Evolutionary conservation across 2,329 filamentous ascomycete genomes (phyloP).

Genomic region (Tolypocladium capitatum): DNA sequence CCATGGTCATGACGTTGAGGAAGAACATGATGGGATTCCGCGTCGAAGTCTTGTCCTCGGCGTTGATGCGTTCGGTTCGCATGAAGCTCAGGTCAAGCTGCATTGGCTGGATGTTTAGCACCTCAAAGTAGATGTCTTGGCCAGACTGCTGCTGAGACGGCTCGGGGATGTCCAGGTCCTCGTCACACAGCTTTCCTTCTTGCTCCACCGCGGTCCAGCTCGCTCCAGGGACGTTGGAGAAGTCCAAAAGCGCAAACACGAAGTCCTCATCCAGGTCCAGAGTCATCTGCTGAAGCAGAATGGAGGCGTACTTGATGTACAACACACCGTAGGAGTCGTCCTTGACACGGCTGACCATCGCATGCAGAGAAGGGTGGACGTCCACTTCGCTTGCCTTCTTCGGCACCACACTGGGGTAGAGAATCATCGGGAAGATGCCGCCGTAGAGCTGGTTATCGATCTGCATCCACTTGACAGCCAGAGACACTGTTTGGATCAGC

Average conservation of each 20-base stretch:
- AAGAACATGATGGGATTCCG: conserved; percentile 97
- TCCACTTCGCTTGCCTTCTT: conserved; percentile 96
- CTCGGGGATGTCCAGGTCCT: conserved; percentile 81
- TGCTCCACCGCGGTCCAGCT: conserved; percentile 58
- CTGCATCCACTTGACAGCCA: conserved; percentile 96
- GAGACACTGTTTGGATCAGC: conserved; percentile 79
- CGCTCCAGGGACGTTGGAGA: conserved; percentile 81
- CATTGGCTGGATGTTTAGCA: conserved; percentile 95
- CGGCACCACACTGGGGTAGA: conserved; percentile 94
- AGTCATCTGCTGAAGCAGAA: conserved; percentile 95
- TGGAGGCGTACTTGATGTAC: conserved; percentile 95
- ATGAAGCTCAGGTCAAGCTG: conserved; percentile 96
- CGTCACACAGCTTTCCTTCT: conserved; percentile 78
- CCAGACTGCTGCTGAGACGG: conserved; percentile 72
- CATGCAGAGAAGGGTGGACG: conserved; percentile 85
- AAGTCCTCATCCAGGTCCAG: conserved; percentile 97
- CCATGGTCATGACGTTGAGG: conserved; percentile 97
- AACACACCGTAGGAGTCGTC: conserved; percentile 96
- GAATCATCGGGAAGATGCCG: conserved; percentile 90
- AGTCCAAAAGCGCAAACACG: conserved; percentile 90
- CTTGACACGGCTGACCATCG: conserved; percentile 86
- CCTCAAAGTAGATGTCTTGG: conserved; percentile 95
- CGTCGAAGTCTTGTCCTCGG: conserved; percentile 82
- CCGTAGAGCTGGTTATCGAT: conserved; percentile 98
- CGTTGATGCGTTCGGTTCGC: conserved; percentile 89